A percentile compares a stretch with the other conserved stretches of the same genome.
Evolutionary conservation across 805 yeast genomes (phyloP).

Genomic region (Scheffersomyces coipomensis): DNA sequence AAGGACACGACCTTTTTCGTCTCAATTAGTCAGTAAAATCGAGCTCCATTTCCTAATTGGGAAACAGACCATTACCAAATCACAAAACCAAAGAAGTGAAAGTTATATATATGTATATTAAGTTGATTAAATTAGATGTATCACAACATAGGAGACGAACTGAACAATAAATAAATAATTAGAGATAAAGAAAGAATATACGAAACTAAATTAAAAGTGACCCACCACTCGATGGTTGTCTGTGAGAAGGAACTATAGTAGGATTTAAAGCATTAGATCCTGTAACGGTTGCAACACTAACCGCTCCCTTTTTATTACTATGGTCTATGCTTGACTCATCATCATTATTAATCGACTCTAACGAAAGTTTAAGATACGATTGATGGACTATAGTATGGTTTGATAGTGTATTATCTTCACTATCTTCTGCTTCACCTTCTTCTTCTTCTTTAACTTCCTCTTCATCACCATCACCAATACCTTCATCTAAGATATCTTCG

Average conservation of each 20-base stretch:
- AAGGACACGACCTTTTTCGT: neutral
- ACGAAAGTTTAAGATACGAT: neutral
- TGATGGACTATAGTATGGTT: neutral
- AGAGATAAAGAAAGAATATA: too few relatives aligned
- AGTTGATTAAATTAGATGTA: too few relatives aligned
- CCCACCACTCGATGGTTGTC: slow-evolving; percentile 1
- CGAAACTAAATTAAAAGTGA: neutral
- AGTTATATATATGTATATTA: too few relatives aligned
- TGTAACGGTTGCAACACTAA: neutral
- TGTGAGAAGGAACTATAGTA: neutral
- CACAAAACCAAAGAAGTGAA: too few relatives aligned
- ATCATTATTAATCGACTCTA: neutral
- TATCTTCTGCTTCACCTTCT: neutral
- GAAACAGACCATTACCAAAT: too few relatives aligned
- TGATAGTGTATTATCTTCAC: neutral
- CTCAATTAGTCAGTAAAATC: too few relatives aligned
- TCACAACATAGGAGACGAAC: too few relatives aligned
- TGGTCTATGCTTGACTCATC: neutral
- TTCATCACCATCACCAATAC: neutral
- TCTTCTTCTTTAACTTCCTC: neutral
- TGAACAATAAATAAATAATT: too few relatives aligned
- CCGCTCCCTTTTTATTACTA: neutral
- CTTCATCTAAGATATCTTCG: slow-evolving; percentile 7
- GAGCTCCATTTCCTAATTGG: too few relatives aligned
- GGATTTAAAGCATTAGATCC: neutral